phyloP scores from a whole-genome alignment of 148 eudicot species.

The Nepenthes mirabilis region DNA sequence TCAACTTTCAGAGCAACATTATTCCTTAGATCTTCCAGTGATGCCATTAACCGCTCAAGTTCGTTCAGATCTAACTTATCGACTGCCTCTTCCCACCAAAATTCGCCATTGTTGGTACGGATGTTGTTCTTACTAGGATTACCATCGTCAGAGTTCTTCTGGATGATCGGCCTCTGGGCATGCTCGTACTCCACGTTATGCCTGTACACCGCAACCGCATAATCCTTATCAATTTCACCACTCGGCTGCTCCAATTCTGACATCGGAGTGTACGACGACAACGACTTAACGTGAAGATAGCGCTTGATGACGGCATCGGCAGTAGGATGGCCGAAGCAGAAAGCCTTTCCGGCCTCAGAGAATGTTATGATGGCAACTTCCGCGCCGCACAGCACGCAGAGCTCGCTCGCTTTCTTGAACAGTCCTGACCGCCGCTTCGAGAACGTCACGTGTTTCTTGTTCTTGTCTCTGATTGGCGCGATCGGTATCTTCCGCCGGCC shows the following conservation, averaged over 20 bases:
- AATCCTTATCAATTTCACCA: too few relatives aligned
- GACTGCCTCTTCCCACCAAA: conserved; percentile 1
- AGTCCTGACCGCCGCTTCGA: conserved; percentile 2
- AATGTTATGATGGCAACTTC: conserved; percentile 2
- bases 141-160: not conserved
- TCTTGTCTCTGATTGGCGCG: conserved; percentile 1
- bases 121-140: not conserved
- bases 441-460: conserved; percentile 8
- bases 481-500: conserved; percentile 2
- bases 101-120: not conserved
- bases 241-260: too few relatives aligned
- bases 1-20: not conserved
- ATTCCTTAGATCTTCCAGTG: not conserved
- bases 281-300: not conserved
- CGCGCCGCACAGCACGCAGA: conserved; percentile 3
- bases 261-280: too few relatives aligned
- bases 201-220: not conserved
- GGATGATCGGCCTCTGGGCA: not conserved
- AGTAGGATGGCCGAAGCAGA: conserved; percentile 3
- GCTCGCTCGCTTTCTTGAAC: conserved; percentile 7
- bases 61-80: not conserved
- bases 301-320: conserved; percentile 2
- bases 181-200: not conserved
- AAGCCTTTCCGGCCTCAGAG: conserved; percentile 7
- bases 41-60: not conserved